phyloP scores from a whole-genome alignment of 352 stramenopile species.

The Sclerospora graminicola region DNA sequence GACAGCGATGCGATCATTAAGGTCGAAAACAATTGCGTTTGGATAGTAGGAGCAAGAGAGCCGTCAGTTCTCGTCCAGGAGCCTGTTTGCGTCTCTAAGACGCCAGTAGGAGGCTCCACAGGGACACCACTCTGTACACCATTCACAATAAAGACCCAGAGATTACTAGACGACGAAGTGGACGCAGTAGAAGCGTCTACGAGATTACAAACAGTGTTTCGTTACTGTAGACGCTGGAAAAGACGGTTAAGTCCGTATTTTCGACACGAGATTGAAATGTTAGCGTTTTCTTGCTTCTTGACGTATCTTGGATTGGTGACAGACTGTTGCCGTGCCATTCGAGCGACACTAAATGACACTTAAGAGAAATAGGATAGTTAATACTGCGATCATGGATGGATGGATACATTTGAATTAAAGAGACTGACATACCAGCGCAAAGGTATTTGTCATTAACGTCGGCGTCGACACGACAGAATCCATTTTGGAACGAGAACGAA shows the following conservation, averaged over 20 bases:
- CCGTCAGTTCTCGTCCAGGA: conserved; percentile 7
- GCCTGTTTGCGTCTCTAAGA: conserved; percentile 12
- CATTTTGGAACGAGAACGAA: too few relatives aligned
- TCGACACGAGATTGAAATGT: neutral
- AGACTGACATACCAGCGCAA: conserved; percentile 28
- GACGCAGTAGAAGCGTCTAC: neutral
- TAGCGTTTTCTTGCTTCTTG: conserved; percentile 4
- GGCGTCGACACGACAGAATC: conserved; percentile 6
- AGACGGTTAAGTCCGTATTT: conserved; percentile 15
- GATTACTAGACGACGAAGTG: conserved; percentile 1
- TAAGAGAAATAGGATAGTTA: conserved; percentile 3
- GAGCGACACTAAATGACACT: conserved; percentile 37
- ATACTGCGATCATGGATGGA: too few relatives aligned
- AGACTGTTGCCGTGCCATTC: conserved; percentile 42
- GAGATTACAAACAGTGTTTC: conserved; percentile 26
- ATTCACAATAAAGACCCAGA: conserved; percentile 56
- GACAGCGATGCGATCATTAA: too few relatives aligned
- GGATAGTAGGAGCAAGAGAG: conserved; percentile 9
- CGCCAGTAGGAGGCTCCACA: conserved; percentile 23
- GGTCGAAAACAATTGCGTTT: conserved; percentile 34
- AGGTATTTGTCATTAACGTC: conserved; percentile 28
- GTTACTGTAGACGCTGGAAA: conserved; percentile 30
- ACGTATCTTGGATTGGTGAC: conserved; percentile 1
- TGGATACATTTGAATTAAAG: neutral
- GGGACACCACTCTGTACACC: conserved; percentile 14